Base-by-base conservation (phyloP, 148 eudicot species). In the Talinum fruticosum region DNA sequence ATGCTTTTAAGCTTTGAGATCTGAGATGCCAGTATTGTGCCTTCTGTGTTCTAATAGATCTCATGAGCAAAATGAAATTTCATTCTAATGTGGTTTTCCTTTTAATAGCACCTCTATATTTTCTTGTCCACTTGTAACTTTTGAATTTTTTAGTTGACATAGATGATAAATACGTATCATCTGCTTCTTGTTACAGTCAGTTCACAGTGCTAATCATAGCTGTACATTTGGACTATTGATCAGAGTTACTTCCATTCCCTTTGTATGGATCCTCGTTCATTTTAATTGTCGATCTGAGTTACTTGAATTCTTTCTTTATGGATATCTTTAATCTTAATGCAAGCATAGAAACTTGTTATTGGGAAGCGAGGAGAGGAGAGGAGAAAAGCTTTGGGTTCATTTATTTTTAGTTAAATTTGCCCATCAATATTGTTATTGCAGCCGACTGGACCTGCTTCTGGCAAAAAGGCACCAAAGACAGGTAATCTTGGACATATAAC, bases 401-500 rank as follows among this genome's bases (percentile, higher is more conserved):
- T 53, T 8, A 2, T 33, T 72, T 23, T 83, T 3, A 36, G 16
- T 76, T 24, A 80, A 72, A 64, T 49, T 76, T 71, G n/a, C 57
- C 28, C 26, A 37, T 32, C 72, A 72, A 29, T 23, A 14, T 84
- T 70, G 26, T 66, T 77, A 66, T 47, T 90, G 77, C 91, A 95
- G 99, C 99, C 96, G 59, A 93, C 94, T 71, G 36, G 81, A 78
- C 94, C 94, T 69, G 89, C 91, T 76, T 36, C 87, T 76, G 97
- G 90, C 79, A 93, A 84, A 82, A 81, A 74, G 73, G 87, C 85
- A 44, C 94, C 93, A 54, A 90, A 91, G 72, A 87, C 86, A 41
- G 99, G 99, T 71, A 88, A 91, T 83, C 80, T 92, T 65, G 99
- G 99, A 37, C 99, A 95, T 79, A 75, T 92, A 23, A 92, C 97